Base-by-base conservation (phyloP, 495 filamentous ascomycete genomes). In the Tuber aestivum region DNA sequence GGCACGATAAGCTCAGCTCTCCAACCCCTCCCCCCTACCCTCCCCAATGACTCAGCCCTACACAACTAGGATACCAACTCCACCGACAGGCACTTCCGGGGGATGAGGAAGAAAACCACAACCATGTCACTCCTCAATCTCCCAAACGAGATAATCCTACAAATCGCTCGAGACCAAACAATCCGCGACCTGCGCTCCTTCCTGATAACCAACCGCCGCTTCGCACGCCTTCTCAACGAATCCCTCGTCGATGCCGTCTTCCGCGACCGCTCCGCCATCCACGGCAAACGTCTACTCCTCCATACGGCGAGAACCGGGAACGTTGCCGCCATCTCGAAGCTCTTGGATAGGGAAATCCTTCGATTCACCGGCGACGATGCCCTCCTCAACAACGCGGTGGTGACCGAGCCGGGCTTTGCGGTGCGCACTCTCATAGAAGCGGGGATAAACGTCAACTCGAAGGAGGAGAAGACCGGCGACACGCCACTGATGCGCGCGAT, bases 101-200 rank as follows among this genome's bases (percentile, higher is more conserved):
- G 56, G 32, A 32, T 6, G 56, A 1, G 12, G 18, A 65, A 7
- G 32, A 65, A 56, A 65, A 23, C 32, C 4, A 9, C 38, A n/a
- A 71, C 21, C 70, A 71, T 71, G 70, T 71, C 70, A 41, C 16
- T 71, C 70, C 70, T 71, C 38, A 41, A 41, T 27, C 70, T 71
- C n/a, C 40, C 70, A 44, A 71, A 71, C 70, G 70, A 71, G 70
- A 41, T 71, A 41, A 41, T 71, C 40, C 37, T 71, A 6, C 70
- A 41, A 18, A 71, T 71, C 21, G 40, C 70, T 2, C 40, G 44
- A 71, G 37, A 44, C 38, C 70, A 41, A 41, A 38, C n/a, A n/a
- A 41, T 41, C 21, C 18, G 18, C 40, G 40, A 41, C 40, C 40
- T 71, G n/a, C 44, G 18, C 21, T 71, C 70, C n/a, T 32, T 71